Percentiles rank a stretch among this genome's conserved stretches.
Conservation (phyloP, 2,329 filamentous ascomycete species). For the Sphaerulina vaccinii region DNA sequence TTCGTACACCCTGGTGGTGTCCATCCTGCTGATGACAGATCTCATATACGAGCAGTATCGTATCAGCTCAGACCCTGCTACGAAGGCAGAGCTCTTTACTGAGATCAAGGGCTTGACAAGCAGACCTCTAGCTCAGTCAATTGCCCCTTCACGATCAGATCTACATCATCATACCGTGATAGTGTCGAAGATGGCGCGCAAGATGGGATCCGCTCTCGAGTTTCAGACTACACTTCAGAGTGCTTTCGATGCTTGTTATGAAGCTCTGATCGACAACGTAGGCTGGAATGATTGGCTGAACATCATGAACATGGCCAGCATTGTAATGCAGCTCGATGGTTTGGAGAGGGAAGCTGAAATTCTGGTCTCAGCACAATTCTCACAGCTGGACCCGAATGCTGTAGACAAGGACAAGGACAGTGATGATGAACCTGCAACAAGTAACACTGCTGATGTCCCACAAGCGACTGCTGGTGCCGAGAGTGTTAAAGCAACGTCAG, state of each 20-base stretch:
- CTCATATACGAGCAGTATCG: conserved; percentile 6
- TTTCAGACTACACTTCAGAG: conserved; percentile 7
- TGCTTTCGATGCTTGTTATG: conserved; percentile 11
- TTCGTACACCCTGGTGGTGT: neutral
- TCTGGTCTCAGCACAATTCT: conserved; percentile 5
- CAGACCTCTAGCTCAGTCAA: neutral
- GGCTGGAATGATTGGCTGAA: conserved; percentile 13
- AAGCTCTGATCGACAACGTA: conserved; percentile 4
- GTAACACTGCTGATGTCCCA: too few species aligned
- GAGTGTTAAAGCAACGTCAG: too few species aligned
- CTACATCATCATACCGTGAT: conserved; percentile 1
- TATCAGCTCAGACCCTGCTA: conserved; percentile 2
- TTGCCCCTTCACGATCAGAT: conserved; percentile 5
- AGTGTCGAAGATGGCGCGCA: conserved; percentile 3
- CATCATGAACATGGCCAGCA: conserved; percentile 5
- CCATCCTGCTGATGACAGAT: conserved; percentile 8
- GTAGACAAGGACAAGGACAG: neutral
- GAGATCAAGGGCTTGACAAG: conserved; percentile 7
- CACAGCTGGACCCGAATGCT: neutral
- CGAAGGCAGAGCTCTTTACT: conserved; percentile 3
- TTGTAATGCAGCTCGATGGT: conserved; percentile 5
- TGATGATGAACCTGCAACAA: too few species aligned
- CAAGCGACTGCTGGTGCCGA: too few species aligned
- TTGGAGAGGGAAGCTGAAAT: conserved; percentile 5
- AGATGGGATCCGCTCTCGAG: conserved; percentile 4